Evolutionary conservation across 2,329 filamentous ascomycete species (phyloP).

Genomic region (Exophiala lecanii-corni): DNA sequence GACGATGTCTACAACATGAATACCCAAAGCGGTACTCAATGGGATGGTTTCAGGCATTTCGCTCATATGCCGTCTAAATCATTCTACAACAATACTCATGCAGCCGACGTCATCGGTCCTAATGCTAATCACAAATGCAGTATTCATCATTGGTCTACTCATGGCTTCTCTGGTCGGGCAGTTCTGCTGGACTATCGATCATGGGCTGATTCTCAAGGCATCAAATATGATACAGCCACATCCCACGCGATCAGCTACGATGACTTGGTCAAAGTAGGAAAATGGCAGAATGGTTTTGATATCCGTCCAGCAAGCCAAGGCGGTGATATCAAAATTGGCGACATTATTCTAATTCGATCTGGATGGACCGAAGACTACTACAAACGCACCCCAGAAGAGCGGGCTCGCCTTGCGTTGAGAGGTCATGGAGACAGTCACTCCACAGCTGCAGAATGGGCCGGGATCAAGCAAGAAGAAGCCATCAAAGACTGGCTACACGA

Average conservation of each 20-base stretch:
- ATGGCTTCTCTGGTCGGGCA: constrained; percentile 41
- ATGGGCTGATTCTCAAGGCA: constrained; percentile 49
- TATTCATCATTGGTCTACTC: constrained; percentile 40
- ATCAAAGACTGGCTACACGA: constrained; percentile 65
- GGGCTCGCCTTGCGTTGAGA: constrained; percentile 31
- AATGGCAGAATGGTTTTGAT: constrained; percentile 53
- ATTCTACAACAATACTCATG: constrained; percentile 41
- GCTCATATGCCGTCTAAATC: constrained; percentile 34
- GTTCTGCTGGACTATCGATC: constrained; percentile 40
- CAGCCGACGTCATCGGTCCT: constrained; percentile 33
- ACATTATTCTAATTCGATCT: constrained; percentile 62
- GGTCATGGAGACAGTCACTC: constrained; percentile 31
- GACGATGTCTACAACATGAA: constrained; percentile 46
- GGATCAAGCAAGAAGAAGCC: constrained; percentile 50
- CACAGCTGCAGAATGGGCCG: constrained; percentile 41
- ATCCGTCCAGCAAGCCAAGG: constrained; percentile 53
- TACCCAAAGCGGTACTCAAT: constrained; percentile 47
- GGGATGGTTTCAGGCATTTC: constrained; percentile 49
- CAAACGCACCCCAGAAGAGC: constrained; percentile 36
- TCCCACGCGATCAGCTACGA: constrained; percentile 50
- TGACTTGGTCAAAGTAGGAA: constrained; percentile 56
- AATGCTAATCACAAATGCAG: constrained; percentile 36
- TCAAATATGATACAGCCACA: constrained; percentile 49
- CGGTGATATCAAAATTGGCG: constrained; percentile 55
- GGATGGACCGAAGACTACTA: constrained; percentile 59